Percentiles rank a stretch among this genome's conserved stretches.
phyloP scores from a whole-genome alignment of 176 grass and related monocot genomes.

The Bonia amplexicaulis region DNA sequence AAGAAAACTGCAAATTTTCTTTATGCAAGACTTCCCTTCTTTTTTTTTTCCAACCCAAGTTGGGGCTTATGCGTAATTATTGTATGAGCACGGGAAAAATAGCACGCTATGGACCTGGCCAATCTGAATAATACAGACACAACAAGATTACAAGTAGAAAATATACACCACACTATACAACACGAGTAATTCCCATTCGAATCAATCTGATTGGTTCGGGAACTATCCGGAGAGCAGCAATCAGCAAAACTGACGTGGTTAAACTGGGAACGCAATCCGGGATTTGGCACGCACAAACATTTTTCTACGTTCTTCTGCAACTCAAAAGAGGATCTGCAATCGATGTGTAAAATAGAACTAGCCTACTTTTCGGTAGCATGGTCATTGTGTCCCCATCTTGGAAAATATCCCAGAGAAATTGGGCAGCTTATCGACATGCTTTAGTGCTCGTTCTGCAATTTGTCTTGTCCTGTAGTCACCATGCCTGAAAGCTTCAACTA shows the following conservation, averaged over 20 bases:
- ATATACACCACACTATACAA: slow-evolving; percentile 47
- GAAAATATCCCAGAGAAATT: slow-evolving; percentile 97
- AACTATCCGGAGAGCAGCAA: neutral
- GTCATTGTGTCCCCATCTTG: slow-evolving; percentile 60
- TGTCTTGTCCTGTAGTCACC: slow-evolving; percentile 86
- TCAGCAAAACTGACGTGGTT: neutral
- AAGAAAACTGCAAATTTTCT: neutral
- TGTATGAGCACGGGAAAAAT: slow-evolving; percentile 13
- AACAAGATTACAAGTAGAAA: slow-evolving; percentile 32
- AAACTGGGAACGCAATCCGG: neutral
- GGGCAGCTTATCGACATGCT: slow-evolving; percentile 94
- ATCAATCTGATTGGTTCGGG: neutral
- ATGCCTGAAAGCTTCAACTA: slow-evolving; percentile 91
- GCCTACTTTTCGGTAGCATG: slow-evolving; percentile 10
- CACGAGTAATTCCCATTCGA: slow-evolving; percentile 19
- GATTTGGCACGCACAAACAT: slow-evolving; percentile 1
- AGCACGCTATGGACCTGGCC: slow-evolving; percentile 29
- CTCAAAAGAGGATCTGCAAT: slow-evolving; percentile 13
- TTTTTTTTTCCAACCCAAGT: slow-evolving; percentile 3
- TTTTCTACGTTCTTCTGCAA: neutral
- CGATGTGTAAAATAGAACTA: slow-evolving; percentile 31
- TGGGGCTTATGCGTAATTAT: slow-evolving; percentile 12
- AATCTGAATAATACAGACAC: slow-evolving; percentile 34
- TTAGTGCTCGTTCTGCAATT: slow-evolving; percentile 84
- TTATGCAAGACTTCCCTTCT: slow-evolving; percentile 17